Evolutionary conservation across 208 protist genomes (phyloP), one percentile per base, ranked within the genome.

Genomic region (Crithidia bombi): DNA sequence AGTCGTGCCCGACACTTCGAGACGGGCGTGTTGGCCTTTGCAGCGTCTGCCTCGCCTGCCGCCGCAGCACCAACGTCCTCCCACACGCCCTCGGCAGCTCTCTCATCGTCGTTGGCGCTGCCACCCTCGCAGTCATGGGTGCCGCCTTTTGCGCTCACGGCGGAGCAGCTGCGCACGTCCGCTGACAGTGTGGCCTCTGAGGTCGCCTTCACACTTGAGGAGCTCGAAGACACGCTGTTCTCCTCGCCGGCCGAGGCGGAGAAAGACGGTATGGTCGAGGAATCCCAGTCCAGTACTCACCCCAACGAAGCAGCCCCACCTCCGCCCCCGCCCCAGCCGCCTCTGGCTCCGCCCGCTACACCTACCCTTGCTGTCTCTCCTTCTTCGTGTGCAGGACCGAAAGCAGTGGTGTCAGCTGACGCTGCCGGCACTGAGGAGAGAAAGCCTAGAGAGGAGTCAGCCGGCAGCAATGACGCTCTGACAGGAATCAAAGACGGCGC

Each of bases 141-240:
- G n/a, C 50, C 62, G 12, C 21, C 73, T 21, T 69, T 81, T 35
- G 49, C 61, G 0, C 32, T 74, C 32, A 58, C 49, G 17, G 26
- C 65, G 4, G 25, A 68, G 23, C 43, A 61, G 9, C 64, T 71
- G 23, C 55, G 44, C 50, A 30, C 52, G 3, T 55, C 51, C 2
- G n/a, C 67, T 1, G 64, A 70, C 5, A 49, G 54, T 17, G 39
- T 30, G 2, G 64, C 71, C n/a, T 77, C 78, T 11, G 85, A 90
- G 32, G 76, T 91, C 52, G 79, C 90, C n/a, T 91, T 84, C 43
- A 92, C 87, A 15, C 65, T 95, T 43, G 81, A 95, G 65, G 86
- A 92, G 68, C 52, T 95, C 35, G 90, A 95, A 54, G 41, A 83
- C 41, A 78, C 83, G 10, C 85, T 95, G 21, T 91, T 93, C 59